Percentiles rank a stretch among this genome's conserved stretches.
Conservation (phyloP, 306 rosid species). For the Bauhinia variegata region DNA sequence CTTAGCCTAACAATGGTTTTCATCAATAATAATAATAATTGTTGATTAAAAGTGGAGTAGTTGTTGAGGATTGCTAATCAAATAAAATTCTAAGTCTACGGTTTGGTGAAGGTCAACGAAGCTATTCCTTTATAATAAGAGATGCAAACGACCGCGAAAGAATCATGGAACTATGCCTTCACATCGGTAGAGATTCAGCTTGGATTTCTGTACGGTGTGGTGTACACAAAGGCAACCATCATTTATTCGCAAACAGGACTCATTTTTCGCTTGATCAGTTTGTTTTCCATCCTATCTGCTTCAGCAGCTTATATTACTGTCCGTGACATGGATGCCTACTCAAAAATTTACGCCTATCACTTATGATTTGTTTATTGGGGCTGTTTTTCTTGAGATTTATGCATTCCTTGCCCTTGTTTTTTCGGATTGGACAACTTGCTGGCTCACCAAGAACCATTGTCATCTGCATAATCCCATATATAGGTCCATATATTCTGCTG, state of each 20-base stretch:
- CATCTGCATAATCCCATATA: too few relatives aligned
- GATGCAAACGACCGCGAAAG: neutral
- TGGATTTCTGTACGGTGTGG: conserved; percentile 37
- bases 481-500: neutral
- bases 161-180: conserved; percentile 20
- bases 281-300: neutral
- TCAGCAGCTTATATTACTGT: neutral
- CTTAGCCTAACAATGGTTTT: too few relatives aligned
- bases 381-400: conserved; percentile 25
- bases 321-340: neutral
- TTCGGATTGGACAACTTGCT: conserved; percentile 29
- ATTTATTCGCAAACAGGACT: neutral
- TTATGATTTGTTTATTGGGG: conserved; percentile 23
- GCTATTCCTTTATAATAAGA: neutral
- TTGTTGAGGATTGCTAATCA: too few relatives aligned
- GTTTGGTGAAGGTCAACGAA: neutral
- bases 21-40: too few relatives aligned
- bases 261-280: neutral
- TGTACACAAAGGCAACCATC: conserved; percentile 39
- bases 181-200: conserved; percentile 46
- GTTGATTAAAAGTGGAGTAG: too few relatives aligned
- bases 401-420: neutral
- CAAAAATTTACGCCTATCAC: neutral
- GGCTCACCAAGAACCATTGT: conserved; percentile 2
- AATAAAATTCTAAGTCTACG: conserved; percentile 35